Percentiles rank a stretch among this genome's conserved stretches.
Conservation (phyloP, 2,329 filamentous ascomycete species). For the Fusarium oligoseptatum region DNA sequence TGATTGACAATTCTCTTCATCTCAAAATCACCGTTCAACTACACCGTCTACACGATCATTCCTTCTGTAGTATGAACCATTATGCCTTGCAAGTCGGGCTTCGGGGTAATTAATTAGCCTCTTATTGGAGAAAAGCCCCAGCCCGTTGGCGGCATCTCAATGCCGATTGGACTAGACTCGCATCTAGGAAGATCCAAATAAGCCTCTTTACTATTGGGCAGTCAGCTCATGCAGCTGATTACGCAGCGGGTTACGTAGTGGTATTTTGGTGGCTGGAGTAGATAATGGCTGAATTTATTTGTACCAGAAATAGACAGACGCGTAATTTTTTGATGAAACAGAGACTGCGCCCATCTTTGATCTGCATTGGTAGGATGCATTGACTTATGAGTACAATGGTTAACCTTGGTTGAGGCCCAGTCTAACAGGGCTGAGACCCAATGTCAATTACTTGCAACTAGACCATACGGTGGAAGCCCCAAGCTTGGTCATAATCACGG, state of each 20-base stretch:
- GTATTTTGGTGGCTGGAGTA: not conserved
- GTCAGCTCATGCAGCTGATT: not conserved
- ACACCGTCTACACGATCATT: too few relatives aligned
- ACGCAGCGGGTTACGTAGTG: not conserved
- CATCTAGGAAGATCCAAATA: not conserved
- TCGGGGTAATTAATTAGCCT: constrained; percentile 3
- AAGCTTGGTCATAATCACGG: not conserved
- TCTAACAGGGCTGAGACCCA: not conserved
- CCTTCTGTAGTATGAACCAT: not conserved
- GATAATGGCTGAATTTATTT: not conserved
- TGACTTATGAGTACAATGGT: too few relatives aligned
- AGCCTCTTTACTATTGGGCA: not conserved
- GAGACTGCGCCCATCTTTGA: not conserved
- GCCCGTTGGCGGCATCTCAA: not conserved
- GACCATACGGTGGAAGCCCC: not conserved
- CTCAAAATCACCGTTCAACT: not conserved
- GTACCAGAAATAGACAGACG: not conserved
- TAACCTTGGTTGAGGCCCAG: not conserved
- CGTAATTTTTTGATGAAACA: not conserved
- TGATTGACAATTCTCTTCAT: not conserved
- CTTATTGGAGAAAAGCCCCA: not conserved
- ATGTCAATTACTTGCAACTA: not conserved
- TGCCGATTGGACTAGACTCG: not conserved
- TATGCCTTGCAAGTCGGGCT: not conserved
- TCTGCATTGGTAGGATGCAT: not conserved